Evolutionary conservation across 768 basidiomycete genomes (phyloP).

Genomic region (Macrolepiota fuliginosa): DNA sequence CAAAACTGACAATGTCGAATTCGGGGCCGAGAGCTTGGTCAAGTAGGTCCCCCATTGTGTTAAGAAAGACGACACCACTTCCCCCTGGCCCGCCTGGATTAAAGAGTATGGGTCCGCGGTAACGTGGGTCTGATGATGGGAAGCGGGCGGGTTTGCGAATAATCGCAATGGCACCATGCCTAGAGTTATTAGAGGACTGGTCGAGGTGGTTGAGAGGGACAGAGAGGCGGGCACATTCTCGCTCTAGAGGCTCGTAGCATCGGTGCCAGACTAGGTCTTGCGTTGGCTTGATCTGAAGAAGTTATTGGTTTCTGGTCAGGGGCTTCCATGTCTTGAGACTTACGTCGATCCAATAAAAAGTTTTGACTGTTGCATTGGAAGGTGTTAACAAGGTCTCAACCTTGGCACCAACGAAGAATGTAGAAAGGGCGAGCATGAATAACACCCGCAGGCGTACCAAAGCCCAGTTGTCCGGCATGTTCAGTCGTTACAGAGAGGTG

Average conservation of each 20-base stretch:
- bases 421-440: not conserved
- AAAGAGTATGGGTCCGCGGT: slow-evolving; percentile 42
- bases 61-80: slow-evolving; percentile 34
- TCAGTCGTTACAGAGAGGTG: not conserved
- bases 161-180: slow-evolving; percentile 39
- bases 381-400: not conserved
- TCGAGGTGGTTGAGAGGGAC: slow-evolving; percentile 25
- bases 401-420: not conserved
- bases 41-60: slow-evolving; percentile 22
- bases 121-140: slow-evolving; percentile 15
- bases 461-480: not conserved
- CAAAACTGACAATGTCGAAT: slow-evolving; percentile 46
- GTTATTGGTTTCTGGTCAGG: no score
- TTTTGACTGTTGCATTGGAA: not conserved
- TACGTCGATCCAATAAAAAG: slow-evolving; percentile 4
- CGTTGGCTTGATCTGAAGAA: slow-evolving; percentile 12
- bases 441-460: not conserved
- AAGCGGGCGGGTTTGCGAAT: slow-evolving; percentile 33
- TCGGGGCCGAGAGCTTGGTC: slow-evolving; percentile 34
- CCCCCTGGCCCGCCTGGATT: slow-evolving; percentile 51
- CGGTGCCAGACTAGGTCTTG: slow-evolving; percentile 14
- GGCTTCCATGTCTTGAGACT: not conserved
- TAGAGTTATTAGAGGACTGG: slow-evolving; percentile 36
- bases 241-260: slow-evolving; percentile 11
- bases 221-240: slow-evolving; percentile 16